Evolutionary conservation across 768 basidiomycete species (phyloP), one percentile per base, ranked within the genome.

Genomic region (Leucogyrophana mollusca): DNA sequence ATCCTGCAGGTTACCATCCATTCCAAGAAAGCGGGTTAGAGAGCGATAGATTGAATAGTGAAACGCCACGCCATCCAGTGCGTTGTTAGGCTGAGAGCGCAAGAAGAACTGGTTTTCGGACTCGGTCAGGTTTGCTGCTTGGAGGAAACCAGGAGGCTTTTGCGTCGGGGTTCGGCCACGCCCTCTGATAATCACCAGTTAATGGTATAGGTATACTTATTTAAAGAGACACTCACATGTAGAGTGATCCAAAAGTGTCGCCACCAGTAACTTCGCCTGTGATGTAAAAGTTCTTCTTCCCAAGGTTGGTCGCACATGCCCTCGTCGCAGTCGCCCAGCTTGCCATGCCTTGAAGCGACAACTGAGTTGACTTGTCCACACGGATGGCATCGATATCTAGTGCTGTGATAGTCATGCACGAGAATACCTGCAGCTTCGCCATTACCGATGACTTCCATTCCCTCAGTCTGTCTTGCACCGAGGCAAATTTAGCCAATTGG

Each of bases 261-360:
- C 93, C 94, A 72, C 93, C 94, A 7, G 94, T 96, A 39, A 96
- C 89, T 72, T 96, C 94, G 36, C 94, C 94, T 1, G 90, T 73
- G 54, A 96, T 93, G 68, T 82, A 86, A 65, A 96, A 95, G 60
- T 96, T 94, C 4, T 71, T 77, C 73, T 96, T 96, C 43, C 82
- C 82, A 13, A 90, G 66, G 0, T 70, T 66, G 2, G 69, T 61
- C 1, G 94, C 94, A 61, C 94, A 95, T 9, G 74, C 70, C 34
- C 90, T 78, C 1, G 91, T 90, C 45, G 73, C 72, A 0, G 80
- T 66, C 0, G 89, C 73, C 94, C 94, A 96, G 0, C 73, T 59
- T 2, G 89, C 74, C 41, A 94, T 74, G 3, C 87, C 90, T 42
- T 85, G 83, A 13, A 95, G 80, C 4, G 90, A 90, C 46, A 96